Percentiles rank a stretch among this genome's conserved stretches.
Evolutionary conservation across 129 eudicot species (phyloP).

Genomic region (Cynara cardunculus): DNA sequence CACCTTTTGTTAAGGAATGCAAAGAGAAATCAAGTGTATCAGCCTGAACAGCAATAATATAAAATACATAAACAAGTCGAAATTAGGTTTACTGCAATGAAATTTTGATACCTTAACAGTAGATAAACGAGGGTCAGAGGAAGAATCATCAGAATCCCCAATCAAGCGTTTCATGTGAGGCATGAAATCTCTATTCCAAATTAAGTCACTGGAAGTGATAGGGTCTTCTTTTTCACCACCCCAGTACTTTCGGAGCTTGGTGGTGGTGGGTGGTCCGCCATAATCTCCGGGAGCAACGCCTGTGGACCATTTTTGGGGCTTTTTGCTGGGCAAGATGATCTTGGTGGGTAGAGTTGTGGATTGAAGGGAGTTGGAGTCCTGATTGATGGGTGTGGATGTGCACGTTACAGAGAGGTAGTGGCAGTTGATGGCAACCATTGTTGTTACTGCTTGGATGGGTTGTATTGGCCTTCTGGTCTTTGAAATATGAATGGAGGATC

Average conservation of each 20-base stretch:
- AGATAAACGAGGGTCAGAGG: constrained; percentile 25
- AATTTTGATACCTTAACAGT: constrained; percentile 41
- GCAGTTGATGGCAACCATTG: constrained; percentile 48
- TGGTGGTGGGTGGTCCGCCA: constrained; percentile 89
- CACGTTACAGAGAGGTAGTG: constrained; percentile 43
- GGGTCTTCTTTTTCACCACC: constrained; percentile 91
- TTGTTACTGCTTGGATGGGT: constrained; percentile 6
- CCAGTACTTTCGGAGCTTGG: constrained; percentile 94
- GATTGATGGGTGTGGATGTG: constrained; percentile 45
- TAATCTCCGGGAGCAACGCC: constrained; percentile 93
- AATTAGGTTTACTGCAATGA: neutral
- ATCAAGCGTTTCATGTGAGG: constrained; percentile 62
- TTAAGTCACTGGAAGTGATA: constrained; percentile 55
- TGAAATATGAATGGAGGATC: neutral
- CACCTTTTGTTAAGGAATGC: neutral
- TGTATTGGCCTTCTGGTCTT: neutral
- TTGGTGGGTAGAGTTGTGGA: constrained; percentile 56
- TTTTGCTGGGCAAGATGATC: constrained; percentile 74
- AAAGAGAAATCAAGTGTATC: neutral
- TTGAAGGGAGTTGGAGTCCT: constrained; percentile 1
- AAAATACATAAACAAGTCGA: neutral
- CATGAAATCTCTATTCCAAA: constrained; percentile 95
- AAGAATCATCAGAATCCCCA: constrained; percentile 31
- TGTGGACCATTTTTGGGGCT: constrained; percentile 92
- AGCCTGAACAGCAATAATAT: neutral